Evolutionary conservation across 2,329 filamentous ascomycete species (phyloP).

Genomic region (Fusarium denticulatum): DNA sequence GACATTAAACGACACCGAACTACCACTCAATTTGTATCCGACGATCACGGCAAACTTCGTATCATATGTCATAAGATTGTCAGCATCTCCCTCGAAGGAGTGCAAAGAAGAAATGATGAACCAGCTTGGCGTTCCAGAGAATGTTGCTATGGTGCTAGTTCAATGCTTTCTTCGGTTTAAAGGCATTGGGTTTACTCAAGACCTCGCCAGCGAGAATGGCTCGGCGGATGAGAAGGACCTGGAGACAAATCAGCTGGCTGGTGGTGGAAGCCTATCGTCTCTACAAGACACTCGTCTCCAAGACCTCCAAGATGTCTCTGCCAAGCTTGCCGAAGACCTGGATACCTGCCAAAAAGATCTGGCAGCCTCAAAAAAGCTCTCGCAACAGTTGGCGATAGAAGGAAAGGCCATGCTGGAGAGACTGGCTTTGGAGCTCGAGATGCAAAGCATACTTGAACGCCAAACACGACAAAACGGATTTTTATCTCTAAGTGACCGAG

Average conservation of each 20-base stretch:
- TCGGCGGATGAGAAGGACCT: accelerated
- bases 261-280: not conserved
- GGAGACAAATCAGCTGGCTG: not conserved
- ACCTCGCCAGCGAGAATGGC: accelerated
- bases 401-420: not conserved
- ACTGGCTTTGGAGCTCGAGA: not conserved
- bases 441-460: not conserved
- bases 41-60: not conserved
- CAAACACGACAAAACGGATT: not conserved
- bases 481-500: not conserved
- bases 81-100: not conserved
- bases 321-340: not conserved
- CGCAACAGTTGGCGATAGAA: not conserved
- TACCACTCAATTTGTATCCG: not conserved
- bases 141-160: not conserved
- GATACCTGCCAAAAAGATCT: not conserved
- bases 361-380: not conserved
- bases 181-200: accelerated
- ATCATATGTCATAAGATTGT: accelerated
- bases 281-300: not conserved
- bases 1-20: accelerated
- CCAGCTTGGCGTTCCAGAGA: not conserved
- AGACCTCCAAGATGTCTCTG: not conserved
- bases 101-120: not conserved
- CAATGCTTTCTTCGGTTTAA: not conserved